Conservation (phyloP, 768 basidiomycete genomes). For the Boletus tylopilopsis region DNA sequence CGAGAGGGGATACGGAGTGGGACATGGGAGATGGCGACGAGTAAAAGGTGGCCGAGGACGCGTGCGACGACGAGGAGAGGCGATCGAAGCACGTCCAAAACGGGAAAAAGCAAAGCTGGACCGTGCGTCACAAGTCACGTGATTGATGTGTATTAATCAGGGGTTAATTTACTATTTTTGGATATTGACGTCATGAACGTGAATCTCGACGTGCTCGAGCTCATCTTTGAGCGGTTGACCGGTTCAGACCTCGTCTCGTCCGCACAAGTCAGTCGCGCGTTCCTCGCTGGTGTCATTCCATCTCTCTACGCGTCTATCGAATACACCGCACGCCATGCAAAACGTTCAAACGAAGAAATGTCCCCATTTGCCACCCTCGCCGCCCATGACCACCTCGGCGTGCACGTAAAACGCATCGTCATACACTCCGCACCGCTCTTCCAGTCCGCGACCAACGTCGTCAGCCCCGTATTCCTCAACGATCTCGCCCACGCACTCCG, state of each 20-base stretch:
- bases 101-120: constrained; percentile 13
- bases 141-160: constrained; percentile 1
- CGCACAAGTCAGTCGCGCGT: constrained; percentile 62
- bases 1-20: constrained; percentile 37
- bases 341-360: constrained; percentile 44
- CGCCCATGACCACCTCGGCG: constrained; percentile 48
- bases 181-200: constrained; percentile 50
- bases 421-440: constrained; percentile 45
- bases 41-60: constrained; percentile 6
- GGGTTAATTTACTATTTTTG: constrained; percentile 6
- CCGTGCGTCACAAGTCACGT: constrained; percentile 22
- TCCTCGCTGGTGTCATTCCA: constrained; percentile 61
- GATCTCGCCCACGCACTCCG: constrained; percentile 49
- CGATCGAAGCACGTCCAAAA: constrained; percentile 18
- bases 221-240: constrained; percentile 55
- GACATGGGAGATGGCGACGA: constrained; percentile 16
- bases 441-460: constrained; percentile 26
- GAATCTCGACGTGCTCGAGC: constrained; percentile 68
- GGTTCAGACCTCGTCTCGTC: constrained; percentile 54
- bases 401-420: constrained; percentile 59
- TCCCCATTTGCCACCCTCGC: constrained; percentile 62
- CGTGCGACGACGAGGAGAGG: constrained; percentile 22
- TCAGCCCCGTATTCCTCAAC: constrained; percentile 46
- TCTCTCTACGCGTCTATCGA: constrained; percentile 55
- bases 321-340: constrained; percentile 54